Base-by-base conservation (phyloP, 192 early-diverging fungal genomes). In the Gryganskiella cystojenkinii region DNA sequence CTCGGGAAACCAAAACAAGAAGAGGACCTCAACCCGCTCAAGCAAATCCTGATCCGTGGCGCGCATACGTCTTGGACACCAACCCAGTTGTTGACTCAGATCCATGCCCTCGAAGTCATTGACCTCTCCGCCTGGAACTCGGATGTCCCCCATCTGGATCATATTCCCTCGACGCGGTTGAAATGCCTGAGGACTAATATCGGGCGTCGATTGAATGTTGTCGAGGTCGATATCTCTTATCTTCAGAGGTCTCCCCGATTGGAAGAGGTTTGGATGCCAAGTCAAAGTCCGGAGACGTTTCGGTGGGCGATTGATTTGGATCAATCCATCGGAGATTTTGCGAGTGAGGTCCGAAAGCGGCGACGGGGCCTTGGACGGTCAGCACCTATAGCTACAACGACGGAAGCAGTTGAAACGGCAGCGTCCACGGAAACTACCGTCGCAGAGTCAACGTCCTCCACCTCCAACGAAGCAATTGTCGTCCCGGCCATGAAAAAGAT, bases 91-190 rank as follows among this genome's bases (percentile, higher is more conserved):
- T 31, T 73, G 20, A n/a, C 60, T 19, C 31, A 60, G 28, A 65
- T 73, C 30, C 45, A 64, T 8, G 62, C 71, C 0, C 31, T 73
- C 11, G 57, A 73, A 30, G 56, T 65, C 3, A 25, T 73, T 4
- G 71, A 73, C 27, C 63, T 73, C 40, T 73, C 71, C 11, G 61
- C 47, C 4, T 73, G 71, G 71, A 65, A 73, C 31, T 50, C 49
- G 0, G 20, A 59, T 47, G 62, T 73, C 9, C 56, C 71, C 7
- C 20, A 45, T 30, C 31, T 73, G 27, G 40, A 59, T n/a, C 62
- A 45, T 14, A 71, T 71, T 11, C 71, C 71, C 17, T 24, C 47
- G 9, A 19, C 47, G 7, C 62, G 71, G 6, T 30, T 73, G 0
- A 44, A n/a, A 22, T 73, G 62, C 0, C 37, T 73, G 17, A 42